Evolutionary conservation across 164 flowering plant genomes (phyloP), one percentile per base, ranked within the genome.

Genomic region (Magnolia kwangsiensis): DNA sequence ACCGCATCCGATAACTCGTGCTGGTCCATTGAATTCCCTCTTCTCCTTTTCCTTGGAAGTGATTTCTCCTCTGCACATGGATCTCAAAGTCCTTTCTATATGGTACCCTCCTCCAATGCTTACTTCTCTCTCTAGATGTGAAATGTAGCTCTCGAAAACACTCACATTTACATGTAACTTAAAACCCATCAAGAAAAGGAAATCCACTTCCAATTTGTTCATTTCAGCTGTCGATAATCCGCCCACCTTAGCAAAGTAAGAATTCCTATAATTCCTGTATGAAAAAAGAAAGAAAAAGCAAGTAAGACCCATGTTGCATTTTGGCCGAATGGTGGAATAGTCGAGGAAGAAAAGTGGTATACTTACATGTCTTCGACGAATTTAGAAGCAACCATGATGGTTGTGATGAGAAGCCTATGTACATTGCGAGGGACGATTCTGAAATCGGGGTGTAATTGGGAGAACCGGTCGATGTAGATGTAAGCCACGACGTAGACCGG

Each of bases 361-460:
- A 50, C 98, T 93, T 67, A 95, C 99, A 85, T 83, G 86, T 95
- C 99, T 61, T 95, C 99, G 0, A 90, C 91, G 78, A 91, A 95
- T 68, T 95, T 95, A 27, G 99, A 92, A 14, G 99, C 98, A 31
- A 93, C 92, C 97, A 95, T 91, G 78, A 95, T 87, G 4, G 95
- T 90, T 2, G 98, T 93, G 67, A 95, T 90, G 78, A 95, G 90
- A 74, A 95, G 90, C 71, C 93, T 79, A 78, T 95, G 97, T 0
- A 95, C 99, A 85, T 95, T 95, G 19, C 84, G 31, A 8, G 85
- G 76, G 29, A 81, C 84, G 78, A 95, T 87, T 49, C 91, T 72
- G 65, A 95, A 91, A 71, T 80, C 90, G 0, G 91, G 91, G 70
- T 85, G 83, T n/a, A 82, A 77, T 73, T 90, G 91, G 82, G 95